Evolutionary conservation across 2,329 filamentous ascomycete genomes (phyloP), one percentile per base, ranked within the genome.

Genomic region (Sarocladiaceae sp.): DNA sequence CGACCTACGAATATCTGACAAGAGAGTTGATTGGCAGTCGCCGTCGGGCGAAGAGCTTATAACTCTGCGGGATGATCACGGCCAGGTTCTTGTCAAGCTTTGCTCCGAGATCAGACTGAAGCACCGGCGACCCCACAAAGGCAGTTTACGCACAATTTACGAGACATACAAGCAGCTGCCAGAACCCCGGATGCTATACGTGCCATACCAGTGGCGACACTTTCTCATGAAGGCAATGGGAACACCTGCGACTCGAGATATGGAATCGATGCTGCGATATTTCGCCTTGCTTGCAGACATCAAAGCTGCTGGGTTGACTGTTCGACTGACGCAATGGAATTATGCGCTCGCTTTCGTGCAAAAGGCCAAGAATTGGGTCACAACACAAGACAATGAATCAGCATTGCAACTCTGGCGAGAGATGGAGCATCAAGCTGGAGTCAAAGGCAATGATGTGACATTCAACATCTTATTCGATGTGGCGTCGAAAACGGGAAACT

Each of bases 391-490:
- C 21, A 31, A 33, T 18, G 86, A 61, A 37, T 74, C 79, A 4
- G 82, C 87, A 0, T 69, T 98, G 35, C 76, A 80, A 39, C 64
- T 94, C 19, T 98, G 91, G 90, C 81, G 78, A 51, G 82, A 93
- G 55, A 97, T 97, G 89, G 93, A 98, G 62, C 73, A 77, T 37
- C 67, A 79, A 4, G 81, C 82, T 2, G 74, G 77, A 1, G 62
- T 88, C 12, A 66, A 68, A 52, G 82, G 77, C 27, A 85, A 85
- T 53, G 73, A 80, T 40, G 83, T 89, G n/a, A 95, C 91, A 0
- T 94, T 98, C 64, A 95, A 93, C 58, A 85, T 96, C 37, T 74
- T 98, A 11, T 96, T 95, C 54, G 86, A 96, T 57, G 77, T 88
- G 10, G 88, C 93, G 1, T 79, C 88, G 53, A 94, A 93, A 61